Evolutionary conservation across 805 yeast genomes (phyloP), one percentile per base, ranked within the genome.

Genomic region (Danielia reshetovae): DNA sequence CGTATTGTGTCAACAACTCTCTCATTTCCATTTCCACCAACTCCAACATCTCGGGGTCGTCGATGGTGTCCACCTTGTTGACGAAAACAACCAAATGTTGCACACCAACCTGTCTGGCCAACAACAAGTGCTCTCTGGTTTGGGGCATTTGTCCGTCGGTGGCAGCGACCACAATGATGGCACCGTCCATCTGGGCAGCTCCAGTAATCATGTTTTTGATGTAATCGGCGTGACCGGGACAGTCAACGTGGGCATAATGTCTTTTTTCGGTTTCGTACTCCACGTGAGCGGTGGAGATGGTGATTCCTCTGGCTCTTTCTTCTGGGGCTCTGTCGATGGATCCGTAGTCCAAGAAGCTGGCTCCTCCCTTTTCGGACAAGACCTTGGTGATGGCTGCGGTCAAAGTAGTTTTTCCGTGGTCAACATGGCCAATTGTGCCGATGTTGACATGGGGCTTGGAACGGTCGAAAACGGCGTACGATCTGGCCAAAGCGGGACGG

Each of bases 1-100:
- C 97, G 67, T 89, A 93, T 49, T 85, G 75, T 49, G 80, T 59
- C 60, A 93, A 75, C 49, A 93, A 76, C 63, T 93, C 98, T 73
- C 98, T 85, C 98, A 93, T 93, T 76, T 93, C 98, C 98, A 93
- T 93, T 75, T 93, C 98, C 49, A 93, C 98, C 55, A 93, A 81
- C 75, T 93, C 98, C 65, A 93, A 77, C 97, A 90, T 93, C 75
- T 93, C 98, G 48, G 95, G 95, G 65, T 93, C 98, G 60, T 93
- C 97, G 60, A 93, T 79, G 53, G 96, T 85, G 67, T 93, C 98
- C 54, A 93, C 93, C 75, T 93, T 93, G 85, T 93, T 93, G 42
- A 93, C 97, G 55, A 85, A 93, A 34, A 93, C 98, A 65, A 93
- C 97, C 60, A 93, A 78, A 70, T 88, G 79, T 72, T 90, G 95